phyloP scores from a whole-genome alignment of 1,284 basidiomycete species.

The Melampsora americana region DNA sequence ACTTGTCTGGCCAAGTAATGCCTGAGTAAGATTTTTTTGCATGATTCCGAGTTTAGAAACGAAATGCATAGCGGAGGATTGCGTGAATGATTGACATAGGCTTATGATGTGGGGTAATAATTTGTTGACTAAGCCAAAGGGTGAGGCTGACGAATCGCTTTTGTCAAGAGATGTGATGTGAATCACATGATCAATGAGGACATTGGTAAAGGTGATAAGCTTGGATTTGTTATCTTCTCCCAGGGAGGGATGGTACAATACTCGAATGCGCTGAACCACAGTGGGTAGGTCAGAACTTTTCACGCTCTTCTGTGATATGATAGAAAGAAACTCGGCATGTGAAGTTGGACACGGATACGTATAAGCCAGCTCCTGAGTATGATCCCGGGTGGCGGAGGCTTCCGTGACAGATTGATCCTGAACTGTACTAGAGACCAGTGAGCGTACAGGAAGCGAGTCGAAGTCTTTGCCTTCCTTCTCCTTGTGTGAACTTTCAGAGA shows the following conservation, averaged over 20 bases:
- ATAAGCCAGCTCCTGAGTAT: slow-evolving; percentile 68
- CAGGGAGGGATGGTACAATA: slow-evolving; percentile 85
- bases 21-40: slow-evolving; percentile 88
- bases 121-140: slow-evolving; percentile 64
- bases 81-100: slow-evolving; percentile 76
- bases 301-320: slow-evolving; percentile 65
- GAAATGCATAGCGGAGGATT: slow-evolving; percentile 73
- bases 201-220: slow-evolving; percentile 75
- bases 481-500: slow-evolving; percentile 47
- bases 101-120: slow-evolving; percentile 78
- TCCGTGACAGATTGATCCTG: slow-evolving; percentile 46
- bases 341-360: slow-evolving; percentile 83
- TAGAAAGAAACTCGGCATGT: slow-evolving; percentile 82
- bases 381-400: neutral
- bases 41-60: slow-evolving; percentile 79
- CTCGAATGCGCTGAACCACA: slow-evolving; percentile 85
- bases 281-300: slow-evolving; percentile 68
- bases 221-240: slow-evolving; percentile 87
- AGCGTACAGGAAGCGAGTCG: slow-evolving; percentile 5
- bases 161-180: slow-evolving; percentile 60
- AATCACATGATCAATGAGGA: slow-evolving; percentile 88
- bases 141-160: slow-evolving; percentile 62
- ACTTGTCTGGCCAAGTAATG: slow-evolving; percentile 66
- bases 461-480: slow-evolving; percentile 50
- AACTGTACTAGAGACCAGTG: slow-evolving; percentile 26